Percentiles rank a stretch among this genome's conserved stretches.
Conservation (phyloP, 768 basidiomycete species). For the Baorangia bicolor region DNA sequence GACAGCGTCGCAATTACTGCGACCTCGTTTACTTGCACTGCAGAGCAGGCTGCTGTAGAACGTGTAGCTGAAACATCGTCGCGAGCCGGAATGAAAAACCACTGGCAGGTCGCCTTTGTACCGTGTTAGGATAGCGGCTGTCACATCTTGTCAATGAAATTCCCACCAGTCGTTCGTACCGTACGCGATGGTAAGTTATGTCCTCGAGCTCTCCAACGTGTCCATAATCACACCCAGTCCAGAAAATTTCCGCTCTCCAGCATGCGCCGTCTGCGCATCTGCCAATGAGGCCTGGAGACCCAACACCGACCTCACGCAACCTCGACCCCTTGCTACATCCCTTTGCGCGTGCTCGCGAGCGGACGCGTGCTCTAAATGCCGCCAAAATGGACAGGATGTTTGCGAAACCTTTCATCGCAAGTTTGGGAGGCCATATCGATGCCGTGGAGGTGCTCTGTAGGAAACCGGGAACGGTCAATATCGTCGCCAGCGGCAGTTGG, state of each 20-base stretch:
- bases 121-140: background rate
- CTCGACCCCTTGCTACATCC: conserved; percentile 95
- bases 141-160: background rate
- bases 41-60: background rate
- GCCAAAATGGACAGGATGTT: conserved; percentile 97
- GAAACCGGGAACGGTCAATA: conserved; percentile 68
- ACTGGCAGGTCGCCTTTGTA: background rate
- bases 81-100: background rate
- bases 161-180: conserved; percentile 9
- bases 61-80: conserved; percentile 4
- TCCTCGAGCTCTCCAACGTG: background rate
- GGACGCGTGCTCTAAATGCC: conserved; percentile 90
- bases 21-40: background rate
- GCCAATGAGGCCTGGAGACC: conserved; percentile 74
- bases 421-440: conserved; percentile 90
- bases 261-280: conserved; percentile 77
- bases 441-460: conserved; percentile 85
- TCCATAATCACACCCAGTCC: conserved; percentile 3
- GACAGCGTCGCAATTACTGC: background rate
- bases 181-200: conserved; percentile 14
- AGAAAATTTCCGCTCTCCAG: conserved; percentile 89
- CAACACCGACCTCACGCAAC: conserved; percentile 87
- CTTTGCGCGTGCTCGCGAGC: conserved; percentile 89
- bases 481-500: conserved; percentile 90
- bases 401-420: conserved; percentile 92